A percentile compares a stretch with the other conserved stretches of the same genome.
Evolutionary conservation across 148 eudicot genomes (phyloP).

Genomic region (Amaranthus palmeri): DNA sequence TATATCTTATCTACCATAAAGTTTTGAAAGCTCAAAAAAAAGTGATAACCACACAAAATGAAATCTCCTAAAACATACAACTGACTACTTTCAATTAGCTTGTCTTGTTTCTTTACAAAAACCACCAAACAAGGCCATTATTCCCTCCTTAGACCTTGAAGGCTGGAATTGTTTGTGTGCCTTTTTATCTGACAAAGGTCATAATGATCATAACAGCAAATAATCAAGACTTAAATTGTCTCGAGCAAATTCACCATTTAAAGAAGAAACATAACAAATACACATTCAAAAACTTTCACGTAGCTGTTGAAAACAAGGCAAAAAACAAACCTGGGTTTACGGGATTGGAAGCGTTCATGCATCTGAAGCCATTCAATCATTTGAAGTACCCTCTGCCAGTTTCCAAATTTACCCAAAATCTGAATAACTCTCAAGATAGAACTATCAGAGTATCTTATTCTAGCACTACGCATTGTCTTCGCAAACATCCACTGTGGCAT

Average conservation of each 20-base stretch:
- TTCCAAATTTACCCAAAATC: constrained; percentile 77
- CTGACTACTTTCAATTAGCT: too few relatives aligned
- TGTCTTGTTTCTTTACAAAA: too few relatives aligned
- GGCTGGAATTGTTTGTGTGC: too few relatives aligned
- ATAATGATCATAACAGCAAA: too few relatives aligned
- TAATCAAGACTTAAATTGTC: too few relatives aligned
- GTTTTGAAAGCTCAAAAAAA: too few relatives aligned
- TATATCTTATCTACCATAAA: too few relatives aligned
- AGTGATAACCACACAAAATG: too few relatives aligned
- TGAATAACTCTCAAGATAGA: constrained; percentile 82
- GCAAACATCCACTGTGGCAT: constrained; percentile 97
- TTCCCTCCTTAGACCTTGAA: not conserved
- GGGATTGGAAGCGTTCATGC: constrained; percentile 77
- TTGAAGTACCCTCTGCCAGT: constrained; percentile 90
- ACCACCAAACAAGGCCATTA: not conserved
- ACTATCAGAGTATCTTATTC: constrained; percentile 74
- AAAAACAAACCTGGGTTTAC: constrained; percentile 55
- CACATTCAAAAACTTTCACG: not conserved
- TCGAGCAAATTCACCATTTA: too few relatives aligned
- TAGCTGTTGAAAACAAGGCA: not conserved
- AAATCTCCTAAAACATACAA: too few relatives aligned
- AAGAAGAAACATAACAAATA: too few relatives aligned
- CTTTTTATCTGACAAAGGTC: too few relatives aligned
- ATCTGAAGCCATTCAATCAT: constrained; percentile 89
- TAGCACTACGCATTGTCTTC: constrained; percentile 76